Evolutionary conservation across 768 basidiomycete species (phyloP).

Genomic region (Termitomyces sp.): DNA sequence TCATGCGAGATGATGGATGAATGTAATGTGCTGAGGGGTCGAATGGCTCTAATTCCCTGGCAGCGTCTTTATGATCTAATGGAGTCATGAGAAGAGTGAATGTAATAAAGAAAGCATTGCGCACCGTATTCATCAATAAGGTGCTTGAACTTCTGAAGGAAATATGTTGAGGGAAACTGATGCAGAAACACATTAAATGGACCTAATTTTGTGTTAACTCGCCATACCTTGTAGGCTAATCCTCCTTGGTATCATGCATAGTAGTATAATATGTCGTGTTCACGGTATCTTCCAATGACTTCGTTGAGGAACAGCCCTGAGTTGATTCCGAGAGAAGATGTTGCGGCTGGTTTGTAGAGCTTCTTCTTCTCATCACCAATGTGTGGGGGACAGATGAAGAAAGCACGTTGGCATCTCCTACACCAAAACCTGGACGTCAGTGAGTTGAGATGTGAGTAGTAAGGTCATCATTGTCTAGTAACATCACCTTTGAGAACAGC

Average conservation of each 20-base stretch:
- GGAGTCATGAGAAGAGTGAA: conserved; percentile 4
- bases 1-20: conserved; percentile 54
- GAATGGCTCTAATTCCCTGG: conserved; percentile 43
- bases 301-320: conserved; percentile 32
- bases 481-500: too few species aligned
- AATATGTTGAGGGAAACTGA: conserved; percentile 37
- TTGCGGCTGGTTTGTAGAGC: conserved; percentile 32
- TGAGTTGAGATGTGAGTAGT: too few species aligned
- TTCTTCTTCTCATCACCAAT: conserved; percentile 31
- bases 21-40: conserved; percentile 55
- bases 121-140: conserved; percentile 54
- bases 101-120: conserved; percentile 16
- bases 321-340: conserved; percentile 26
- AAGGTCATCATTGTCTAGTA: too few species aligned
- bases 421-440: too few species aligned
- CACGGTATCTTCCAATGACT: conserved; percentile 53
- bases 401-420: too few species aligned
- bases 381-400: conserved; percentile 33
- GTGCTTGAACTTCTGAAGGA: conserved; percentile 32
- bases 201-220: conserved; percentile 6
- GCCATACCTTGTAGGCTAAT: conserved; percentile 50
- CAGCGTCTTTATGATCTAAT: conserved; percentile 41
- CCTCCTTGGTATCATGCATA: conserved; percentile 56
- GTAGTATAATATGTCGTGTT: conserved; percentile 40
- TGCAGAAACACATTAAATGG: conserved; percentile 21